phyloP scores from a whole-genome alignment of 495 filamentous ascomycete species.

The Stereocaulon alpinum region DNA sequence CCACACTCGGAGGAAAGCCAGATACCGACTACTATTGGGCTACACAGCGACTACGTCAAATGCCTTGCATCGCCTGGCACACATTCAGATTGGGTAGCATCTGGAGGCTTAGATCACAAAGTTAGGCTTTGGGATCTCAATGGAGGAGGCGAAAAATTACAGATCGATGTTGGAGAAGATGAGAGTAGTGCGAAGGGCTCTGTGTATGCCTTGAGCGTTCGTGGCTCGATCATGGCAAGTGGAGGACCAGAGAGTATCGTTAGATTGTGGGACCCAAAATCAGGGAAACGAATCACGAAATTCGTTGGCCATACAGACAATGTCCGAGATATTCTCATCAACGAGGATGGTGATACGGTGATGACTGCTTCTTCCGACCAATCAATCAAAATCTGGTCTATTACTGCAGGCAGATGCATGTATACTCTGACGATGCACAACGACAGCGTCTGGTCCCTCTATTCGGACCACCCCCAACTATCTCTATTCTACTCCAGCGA shows the following conservation, averaged over 20 bases:
- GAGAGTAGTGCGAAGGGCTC: constrained; percentile 84
- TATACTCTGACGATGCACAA: constrained; percentile 98
- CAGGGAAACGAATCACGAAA: constrained; percentile 85
- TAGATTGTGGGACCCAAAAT: constrained; percentile 81
- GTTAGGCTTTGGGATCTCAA: constrained; percentile 89
- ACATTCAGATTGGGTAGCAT: constrained; percentile 80
- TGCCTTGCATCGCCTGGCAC: constrained; percentile 68
- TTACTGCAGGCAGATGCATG: constrained; percentile 89
- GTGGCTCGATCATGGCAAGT: constrained; percentile 69
- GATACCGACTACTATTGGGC: constrained; percentile 71
- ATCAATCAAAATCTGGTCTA: constrained; percentile 95
- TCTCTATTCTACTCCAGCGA: constrained; percentile 91
- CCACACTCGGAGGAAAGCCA: constrained; percentile 61
- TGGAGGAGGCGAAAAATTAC: constrained; percentile 70
- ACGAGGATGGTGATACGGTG: constrained; percentile 76
- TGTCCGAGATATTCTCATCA: constrained; percentile 81
- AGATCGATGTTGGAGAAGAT: constrained; percentile 72
- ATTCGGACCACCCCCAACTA: constrained; percentile 75
- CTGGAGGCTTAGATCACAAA: constrained; percentile 89
- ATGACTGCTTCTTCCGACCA: constrained; percentile 94
- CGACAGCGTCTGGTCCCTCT: constrained; percentile 94
- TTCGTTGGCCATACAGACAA: constrained; percentile 98
- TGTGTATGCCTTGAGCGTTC: constrained; percentile 77
- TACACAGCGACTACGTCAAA: constrained; percentile 94
- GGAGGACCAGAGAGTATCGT: constrained; percentile 93